Conservation (phyloP, 2,329 filamentous ascomycete genomes). For the Alternaria triticimaculans region DNA sequence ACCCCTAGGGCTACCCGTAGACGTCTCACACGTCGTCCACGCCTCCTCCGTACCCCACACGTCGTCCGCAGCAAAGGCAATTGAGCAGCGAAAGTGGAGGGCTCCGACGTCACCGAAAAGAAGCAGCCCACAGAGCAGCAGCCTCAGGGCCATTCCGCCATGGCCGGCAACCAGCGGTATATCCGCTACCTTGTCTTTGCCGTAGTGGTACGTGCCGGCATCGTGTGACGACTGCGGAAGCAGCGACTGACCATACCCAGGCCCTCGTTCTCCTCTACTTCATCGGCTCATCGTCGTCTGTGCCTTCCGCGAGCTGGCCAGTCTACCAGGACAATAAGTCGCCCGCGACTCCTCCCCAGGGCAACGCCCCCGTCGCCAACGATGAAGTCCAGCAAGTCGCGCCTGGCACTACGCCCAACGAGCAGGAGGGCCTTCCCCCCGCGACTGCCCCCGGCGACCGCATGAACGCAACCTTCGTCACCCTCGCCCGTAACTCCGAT, state of each 20-base stretch:
- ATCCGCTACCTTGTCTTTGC: constrained; percentile 77
- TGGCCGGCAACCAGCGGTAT: constrained; percentile 75
- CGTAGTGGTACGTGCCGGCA: constrained; percentile 68
- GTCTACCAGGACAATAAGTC: constrained; percentile 29
- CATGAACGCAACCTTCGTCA: constrained; percentile 98
- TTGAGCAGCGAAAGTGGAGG: constrained; percentile 36
- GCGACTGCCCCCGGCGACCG: constrained; percentile 69
- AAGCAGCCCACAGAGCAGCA: constrained; percentile 24
- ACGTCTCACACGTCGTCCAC: background rate
- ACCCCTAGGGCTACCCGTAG: background rate
- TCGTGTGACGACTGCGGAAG: background rate
- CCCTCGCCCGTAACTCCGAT: constrained; percentile 89
- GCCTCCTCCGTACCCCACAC: constrained; percentile 5
- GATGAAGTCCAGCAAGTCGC: constrained; percentile 13
- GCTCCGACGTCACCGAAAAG: constrained; percentile 27
- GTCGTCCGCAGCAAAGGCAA: constrained; percentile 7
- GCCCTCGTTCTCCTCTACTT: constrained; percentile 80
- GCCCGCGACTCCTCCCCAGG: constrained; percentile 17
- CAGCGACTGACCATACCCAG: constrained; percentile 43
- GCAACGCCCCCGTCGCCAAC: constrained; percentile 19
- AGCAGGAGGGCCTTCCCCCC: constrained; percentile 39
- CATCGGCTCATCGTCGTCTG: constrained; percentile 69
- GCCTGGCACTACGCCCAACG: constrained; percentile 45
- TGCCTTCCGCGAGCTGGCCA: constrained; percentile 47
- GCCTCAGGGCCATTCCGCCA: constrained; percentile 61